Evolutionary conservation across 768 basidiomycete genomes (phyloP), one percentile per base, ranked within the genome.

Genomic region (Mycena sanguinolenta): DNA sequence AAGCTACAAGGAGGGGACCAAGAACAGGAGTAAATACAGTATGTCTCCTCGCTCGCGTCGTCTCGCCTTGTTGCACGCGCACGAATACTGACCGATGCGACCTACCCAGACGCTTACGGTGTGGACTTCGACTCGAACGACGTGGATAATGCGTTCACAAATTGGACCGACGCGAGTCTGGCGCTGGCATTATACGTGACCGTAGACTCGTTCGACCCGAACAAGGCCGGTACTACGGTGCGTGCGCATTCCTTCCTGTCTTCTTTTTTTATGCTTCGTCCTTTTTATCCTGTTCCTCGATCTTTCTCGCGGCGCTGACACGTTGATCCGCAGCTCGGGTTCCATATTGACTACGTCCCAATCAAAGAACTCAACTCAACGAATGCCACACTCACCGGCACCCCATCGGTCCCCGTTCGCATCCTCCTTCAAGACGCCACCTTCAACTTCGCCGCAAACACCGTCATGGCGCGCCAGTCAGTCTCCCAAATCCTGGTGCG

Each of bases 151-250:
- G 2, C 1, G 9, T 53, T 38, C 17, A 64, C 63, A 2, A 64
- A 64, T 25, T 64, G 53, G 63, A 64, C 63, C 3, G 23, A 32
- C 14, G 10, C 27, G 13, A 34, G 27, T 1, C 38, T 54, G 2
- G 63, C 39, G 1, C 36, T 64, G 10, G 52, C 14, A 2, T 38
- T 62, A 2, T 21, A 5, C 1, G 21, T 64, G 36, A 64, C 52
- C 1, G 23, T 64, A 17, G 63, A 64, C 30, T 55, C 63, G 9
- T 64, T 64, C 39, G 63, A 64, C 25, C 63, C 63, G 21, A 64
- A 39, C 27, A 55, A 64, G 19, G 25, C 7, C 0, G 32, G 49
- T 14, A 55, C 4, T 4, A 27, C n/a, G 28, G 63, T 64, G 17
- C 5, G 63, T 55, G 5, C n/a, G n/a, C n/a, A n/a, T n/a, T n/a